Evolutionary conservation across 129 eudicot species (phyloP), one percentile per base, ranked within the genome.

Genomic region (Lactuca sativa): DNA sequence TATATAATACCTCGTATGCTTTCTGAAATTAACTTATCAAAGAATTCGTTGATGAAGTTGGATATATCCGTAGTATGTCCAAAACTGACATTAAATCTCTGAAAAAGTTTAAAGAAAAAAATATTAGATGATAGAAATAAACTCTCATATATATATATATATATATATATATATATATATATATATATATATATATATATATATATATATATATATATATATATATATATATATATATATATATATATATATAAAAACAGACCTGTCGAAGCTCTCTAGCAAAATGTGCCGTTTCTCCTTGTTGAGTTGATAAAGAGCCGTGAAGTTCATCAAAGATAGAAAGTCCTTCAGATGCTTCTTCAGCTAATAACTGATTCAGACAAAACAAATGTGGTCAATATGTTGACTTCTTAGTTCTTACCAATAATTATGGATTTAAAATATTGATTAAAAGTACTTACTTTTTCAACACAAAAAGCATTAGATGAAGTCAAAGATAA

Each of bases 191-290:
- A 12, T 59, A 31, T 4, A 10, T 25, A 40, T 21, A 10, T 11
- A 47, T 1, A 12, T 59, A 31, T 4, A 10, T 25, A 40, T 21
- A 10, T 11, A 47, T 1, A 12, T 59, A 31, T 4, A 10, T 25
- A 40, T 21, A 10, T 11, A 47, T 1, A 12, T 59, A 31, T 4
- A 10, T 25, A 40, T 21, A 10, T 11, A 47, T 1, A 12, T 59
- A 31, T 4, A 10, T 11, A 47, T 1, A 12, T 59, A 31, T 4
- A 10, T 25, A 40, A 25, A 25, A 25, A 25, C 64, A 49, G 67
- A 91, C 97, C 97, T 91, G 86, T 2, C 96, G 90, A 69, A 91
- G 90, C 78, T 91, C 97, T 52, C 90, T 82, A 58, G 96, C 96
- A 70, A 91, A 91, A 52, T 79, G 77, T 36, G 90, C 85, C 86